Base-by-base conservation (phyloP, 129 eudicot genomes). In the Lactuca saligna region DNA sequence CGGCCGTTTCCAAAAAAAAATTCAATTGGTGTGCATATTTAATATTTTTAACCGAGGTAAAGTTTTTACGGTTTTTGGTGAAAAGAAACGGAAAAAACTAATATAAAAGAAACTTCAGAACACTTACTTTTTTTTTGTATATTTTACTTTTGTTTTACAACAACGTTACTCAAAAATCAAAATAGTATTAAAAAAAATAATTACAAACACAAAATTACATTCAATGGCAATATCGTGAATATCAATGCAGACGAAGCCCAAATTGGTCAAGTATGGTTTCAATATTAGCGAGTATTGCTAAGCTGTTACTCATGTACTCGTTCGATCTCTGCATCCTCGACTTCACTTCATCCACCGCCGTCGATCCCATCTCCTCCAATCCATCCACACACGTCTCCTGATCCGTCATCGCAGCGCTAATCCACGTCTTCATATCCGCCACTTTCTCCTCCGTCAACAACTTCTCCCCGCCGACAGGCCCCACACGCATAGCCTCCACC, bases 321-420 rank as follows among this genome's bases (percentile, higher is more conserved):
- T 48, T 78, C 6, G 91, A 73, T 67, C 69, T 69, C 75, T 81
- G 81, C 84, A 85, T 74, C 88, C 60, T 79, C 83, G 2, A 12
- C 67, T 61, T 85, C 57, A 87, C 86, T 62, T 82, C 88, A 25
- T 70, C 82, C 71, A 78, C 71, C 53, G 56, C 79, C 73, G 77
- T 58, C 25, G 92, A 85, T 63, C 82, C 87, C 89, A 79, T 75
- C 76, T 87, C 95, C 31, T 78, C 84, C 53, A 90, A 68, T 54
- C 89, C 95, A 25, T 90, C 95, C 50, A 87, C 73, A 54, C 97
- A 90, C 74, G 87, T 87, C 44, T 90, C 86, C 66, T 65, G 78
- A 79, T 85, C 86, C 11, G 78, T 85, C 95, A 87, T 78, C 66
- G 95, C 95, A 15, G 76, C 86, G 56, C 91, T 87, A 2, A 90